Evolutionary conservation across 495 filamentous ascomycete genomes (phyloP).

Genomic region (Tuber magnatum): DNA sequence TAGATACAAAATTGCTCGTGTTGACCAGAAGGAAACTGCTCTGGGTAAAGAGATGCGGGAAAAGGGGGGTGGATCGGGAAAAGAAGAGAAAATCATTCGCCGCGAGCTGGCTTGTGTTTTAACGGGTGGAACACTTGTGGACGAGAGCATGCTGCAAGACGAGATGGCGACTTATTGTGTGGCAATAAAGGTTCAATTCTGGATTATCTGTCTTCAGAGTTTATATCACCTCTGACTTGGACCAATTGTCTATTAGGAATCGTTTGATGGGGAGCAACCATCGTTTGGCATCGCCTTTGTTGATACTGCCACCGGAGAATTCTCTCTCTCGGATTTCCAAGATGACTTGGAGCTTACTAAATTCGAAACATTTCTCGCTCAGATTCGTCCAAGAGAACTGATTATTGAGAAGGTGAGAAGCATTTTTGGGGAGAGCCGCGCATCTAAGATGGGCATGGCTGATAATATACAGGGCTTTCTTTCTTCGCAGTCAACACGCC

Average conservation of each 20-base stretch:
- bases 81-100: constrained; percentile 83
- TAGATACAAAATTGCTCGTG: constrained; percentile 80
- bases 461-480: constrained; percentile 46
- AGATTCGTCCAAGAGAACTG: constrained; percentile 82
- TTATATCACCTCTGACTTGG: background rate
- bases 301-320: constrained; percentile 92
- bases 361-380: constrained; percentile 95
- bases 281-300: constrained; percentile 90
- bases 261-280: constrained; percentile 64
- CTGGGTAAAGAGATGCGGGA: constrained; percentile 98
- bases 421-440: background rate
- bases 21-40: constrained; percentile 93
- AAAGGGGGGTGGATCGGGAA: constrained; percentile 50
- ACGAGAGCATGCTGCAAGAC: constrained; percentile 93
- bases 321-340: constrained; percentile 80
- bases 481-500: constrained; percentile 78
- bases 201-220: background rate
- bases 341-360: constrained; percentile 94
- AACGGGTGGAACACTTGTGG: constrained; percentile 86
- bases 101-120: constrained; percentile 86
- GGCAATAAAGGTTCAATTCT: constrained; percentile 60
- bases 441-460: constrained; percentile 2
- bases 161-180: constrained; percentile 97
- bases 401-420: constrained; percentile 70
- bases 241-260: constrained; percentile 48